Evolutionary conservation across 2,329 filamentous ascomycete species (phyloP), one percentile per base, ranked within the genome.

Genomic region (Cyphellophora europaea): DNA sequence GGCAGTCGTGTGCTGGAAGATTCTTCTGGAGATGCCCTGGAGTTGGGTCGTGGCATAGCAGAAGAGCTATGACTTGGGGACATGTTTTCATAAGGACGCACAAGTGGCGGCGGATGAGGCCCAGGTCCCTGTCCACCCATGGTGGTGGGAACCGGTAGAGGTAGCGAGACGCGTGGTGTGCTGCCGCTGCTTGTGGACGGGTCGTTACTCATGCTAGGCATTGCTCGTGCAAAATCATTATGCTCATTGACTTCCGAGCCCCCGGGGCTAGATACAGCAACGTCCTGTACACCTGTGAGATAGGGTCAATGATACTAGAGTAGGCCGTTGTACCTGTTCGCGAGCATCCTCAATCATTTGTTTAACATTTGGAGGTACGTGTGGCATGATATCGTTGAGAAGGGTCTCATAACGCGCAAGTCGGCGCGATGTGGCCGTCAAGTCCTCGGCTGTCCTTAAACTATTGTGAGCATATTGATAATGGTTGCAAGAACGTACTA

Each of bases 381-480:
- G 32, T 12, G 47, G 45, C n/a, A 48, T 23, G 27, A 49, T 49
- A 3, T 49, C 40, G 21, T 37, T 40, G 6, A 49, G 38, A 10
- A 49, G 37, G n/a, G 27, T 36, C 34, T 49, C 47, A 32, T 49
- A 49, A 14, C 47, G 37, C 14, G 43, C 43, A 30, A 49, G 35
- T 31, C 44, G 45, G 11, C 41, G 36, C 11, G 41, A 44, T 11
- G 47, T 49, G 10, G 40, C 45, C 11, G 43, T 49, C 17, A 49
- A 37, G 31, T 49, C 47, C 30, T 49, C 47, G 11, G 41, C 45
- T 11, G 47, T 49, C 33, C 47, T 49, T 18, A 4, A 14, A 19
- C 11, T 15, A 19, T 21, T 11, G 32, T 27, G 10, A 11, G 19
- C 13, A n/a, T n/a, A n/a, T n/a, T n/a, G n/a, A n/a, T n/a, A n/a